A percentile compares a stretch with the other conserved stretches of the same genome.
These are phyloP conservation scores for Pichia phayaonensis DNA, from an alignment of 805 yeast genomes.

Conservation along the genomic window DNA sequence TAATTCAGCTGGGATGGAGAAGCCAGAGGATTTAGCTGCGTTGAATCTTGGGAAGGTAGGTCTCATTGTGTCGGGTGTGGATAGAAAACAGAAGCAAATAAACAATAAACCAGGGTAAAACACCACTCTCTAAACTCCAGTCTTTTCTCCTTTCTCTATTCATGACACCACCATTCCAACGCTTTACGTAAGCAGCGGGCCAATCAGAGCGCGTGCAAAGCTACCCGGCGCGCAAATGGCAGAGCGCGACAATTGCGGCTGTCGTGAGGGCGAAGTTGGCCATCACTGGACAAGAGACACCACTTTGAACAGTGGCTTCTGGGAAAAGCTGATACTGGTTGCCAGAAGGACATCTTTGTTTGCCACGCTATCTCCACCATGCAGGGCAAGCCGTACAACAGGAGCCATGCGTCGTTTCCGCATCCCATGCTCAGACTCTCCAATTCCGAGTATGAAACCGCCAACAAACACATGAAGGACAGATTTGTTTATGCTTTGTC, in stretches of 20 bases:
- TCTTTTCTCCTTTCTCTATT: neutral
- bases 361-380: neutral
- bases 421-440: neutral
- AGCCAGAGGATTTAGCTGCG: constrained; percentile 16
- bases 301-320: too few relatives aligned
- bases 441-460: constrained; percentile 22
- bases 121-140: too few relatives aligned
- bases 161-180: neutral
- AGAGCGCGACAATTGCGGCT: neutral
- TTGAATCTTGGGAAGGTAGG: constrained; percentile 36
- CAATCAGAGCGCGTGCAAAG: neutral
- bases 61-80: constrained; percentile 33
- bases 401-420: neutral
- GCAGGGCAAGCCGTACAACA: neutral
- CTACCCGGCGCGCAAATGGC: constrained; percentile 7
- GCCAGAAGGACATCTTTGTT: too few relatives aligned
- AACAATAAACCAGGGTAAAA: too few relatives aligned
- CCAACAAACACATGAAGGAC: constrained; percentile 39
- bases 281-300: neutral
- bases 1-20: constrained; percentile 43
- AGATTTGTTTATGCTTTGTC: constrained; percentile 47
- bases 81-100: neutral
- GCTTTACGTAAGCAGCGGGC: neutral
- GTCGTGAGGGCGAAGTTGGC: neutral
- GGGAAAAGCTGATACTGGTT: too few relatives aligned